A percentile compares a stretch with the other conserved stretches of the same genome.
These are phyloP conservation scores for Tricholoma flavovirens DNA, from an alignment of 768 basidiomycete species.

Conservation along the genomic window DNA sequence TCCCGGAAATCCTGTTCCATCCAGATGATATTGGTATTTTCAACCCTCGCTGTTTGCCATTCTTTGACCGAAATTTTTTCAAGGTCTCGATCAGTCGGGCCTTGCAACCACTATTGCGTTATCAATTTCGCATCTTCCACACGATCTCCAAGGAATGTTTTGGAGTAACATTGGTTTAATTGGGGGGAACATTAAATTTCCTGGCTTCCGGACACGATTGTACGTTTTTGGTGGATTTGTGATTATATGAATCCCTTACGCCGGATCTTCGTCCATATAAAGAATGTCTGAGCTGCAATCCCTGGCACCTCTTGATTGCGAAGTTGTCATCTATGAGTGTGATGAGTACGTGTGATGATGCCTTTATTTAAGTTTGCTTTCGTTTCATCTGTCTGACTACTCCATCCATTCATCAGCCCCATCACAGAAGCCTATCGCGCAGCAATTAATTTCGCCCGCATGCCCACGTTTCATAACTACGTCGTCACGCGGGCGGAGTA, in stretches of 20 bases:
- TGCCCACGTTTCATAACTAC: conserved; percentile 42
- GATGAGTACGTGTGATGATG: conserved; percentile 52
- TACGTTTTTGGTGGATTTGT: conserved; percentile 34
- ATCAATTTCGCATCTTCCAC: conserved; percentile 71
- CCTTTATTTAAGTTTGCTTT: conserved; percentile 5
- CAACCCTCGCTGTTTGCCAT: conserved; percentile 8
- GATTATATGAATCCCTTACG: background rate
- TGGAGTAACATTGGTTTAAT: conserved; percentile 92
- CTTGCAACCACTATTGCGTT: conserved; percentile 69
- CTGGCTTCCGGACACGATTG: conserved; percentile 73
- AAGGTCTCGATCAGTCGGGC: conserved; percentile 78
- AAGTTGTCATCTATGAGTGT: conserved; percentile 68
- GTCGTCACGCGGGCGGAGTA: conserved; percentile 81
- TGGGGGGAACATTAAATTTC: conserved; percentile 76
- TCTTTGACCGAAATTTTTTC: conserved; percentile 18
- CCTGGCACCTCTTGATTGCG: conserved; percentile 76
- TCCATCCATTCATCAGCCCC: conserved; percentile 38
- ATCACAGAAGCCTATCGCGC: conserved; percentile 60
- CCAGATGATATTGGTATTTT: conserved; percentile 83
- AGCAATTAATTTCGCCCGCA: conserved; percentile 52
- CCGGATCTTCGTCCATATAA: conserved; percentile 15
- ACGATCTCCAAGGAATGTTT: conserved; percentile 86
- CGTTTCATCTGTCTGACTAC: conserved; percentile 8
- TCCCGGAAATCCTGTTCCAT: conserved; percentile 89
- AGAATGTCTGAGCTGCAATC: conserved; percentile 72